These are phyloP conservation scores for Kwoniella botswanensis DNA, from an alignment of 768 basidiomycete species.

Conservation along the genomic window DNA sequence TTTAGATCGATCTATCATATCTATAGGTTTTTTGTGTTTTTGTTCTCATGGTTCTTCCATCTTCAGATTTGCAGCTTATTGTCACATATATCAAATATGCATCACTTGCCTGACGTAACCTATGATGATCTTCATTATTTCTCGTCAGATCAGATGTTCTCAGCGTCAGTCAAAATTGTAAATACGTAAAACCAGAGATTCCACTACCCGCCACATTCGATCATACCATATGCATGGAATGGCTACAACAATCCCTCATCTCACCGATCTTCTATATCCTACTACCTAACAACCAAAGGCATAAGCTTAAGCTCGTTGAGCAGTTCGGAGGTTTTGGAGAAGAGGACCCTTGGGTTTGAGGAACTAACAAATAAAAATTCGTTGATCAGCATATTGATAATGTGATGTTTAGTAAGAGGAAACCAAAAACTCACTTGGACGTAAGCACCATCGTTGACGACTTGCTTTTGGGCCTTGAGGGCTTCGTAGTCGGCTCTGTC, in stretches of 20 bases:
- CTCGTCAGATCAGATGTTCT: no score
- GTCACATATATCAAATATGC: no score
- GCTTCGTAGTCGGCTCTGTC: constrained; percentile 84
- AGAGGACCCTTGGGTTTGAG: constrained; percentile 86
- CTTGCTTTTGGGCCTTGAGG: constrained; percentile 87
- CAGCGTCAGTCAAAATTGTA: no score
- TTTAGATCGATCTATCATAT: no score
- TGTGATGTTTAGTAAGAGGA: not conserved
- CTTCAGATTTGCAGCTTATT: no score
- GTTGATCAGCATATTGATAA: not conserved
- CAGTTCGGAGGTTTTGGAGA: constrained; percentile 81
- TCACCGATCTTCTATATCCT: not conserved
- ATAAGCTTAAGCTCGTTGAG: constrained; percentile 50
- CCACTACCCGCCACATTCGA: not conserved
- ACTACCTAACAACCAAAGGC: constrained; percentile 4
- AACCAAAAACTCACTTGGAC: constrained; percentile 60
- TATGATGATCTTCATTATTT: no score
- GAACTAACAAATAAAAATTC: constrained; percentile 63
- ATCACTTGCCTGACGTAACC: no score
- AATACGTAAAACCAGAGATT: no score
- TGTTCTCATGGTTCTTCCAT: no score
- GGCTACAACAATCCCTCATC: constrained; percentile 16
- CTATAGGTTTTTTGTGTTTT: no score
- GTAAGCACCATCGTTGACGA: constrained; percentile 92
- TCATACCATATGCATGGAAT: constrained; percentile 7